Base-by-base conservation (phyloP, 2,329 filamentous ascomycete genomes). In the Allantophomopsis lycopodina region DNA sequence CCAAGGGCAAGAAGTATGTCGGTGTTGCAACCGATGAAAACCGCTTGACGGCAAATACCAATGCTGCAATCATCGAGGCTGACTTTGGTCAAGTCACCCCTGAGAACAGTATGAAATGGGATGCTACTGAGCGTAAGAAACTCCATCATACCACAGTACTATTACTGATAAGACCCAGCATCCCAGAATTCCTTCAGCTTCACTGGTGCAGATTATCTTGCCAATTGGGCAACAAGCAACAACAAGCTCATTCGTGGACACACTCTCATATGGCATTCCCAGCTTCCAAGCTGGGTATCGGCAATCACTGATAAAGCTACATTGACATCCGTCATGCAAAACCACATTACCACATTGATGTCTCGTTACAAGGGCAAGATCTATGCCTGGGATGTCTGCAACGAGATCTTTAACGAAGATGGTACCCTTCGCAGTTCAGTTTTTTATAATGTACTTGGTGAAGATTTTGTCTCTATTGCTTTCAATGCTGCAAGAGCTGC, bases 21-120 rank as follows among this genome's bases (percentile, higher is more conserved):
- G 57, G 72, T 38, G 71, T 73, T 2, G 75, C 77, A 1, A 73
- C 76, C 35, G 73, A 81, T 53, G 69, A 68, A 2, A 49, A 55
- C 2, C 68, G 73, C 46, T 54, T 73, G 20, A 60, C 53, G 28
- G 61, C 59, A 4, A 47, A 52, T 55, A 52, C 59, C 11, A 49
- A 62, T 20, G 83, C 82, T 54, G 58, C 66, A 14, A 53, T 60
- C 14, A 71, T 79, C 44, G 61, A 79, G 34, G 65, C 64, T 43
- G 61, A 77, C 52, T 82, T 82, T 47, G 78, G 77, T 13, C 69
- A 77, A 53, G 65, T 79, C 18, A 80, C 77, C 0, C 73, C 76
- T 0, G 73, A 69, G 37, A 83, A 83, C 52, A 66, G 68, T 2
- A 70, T 76, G 54, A 73, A 74, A 63, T 83, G 76, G 76, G 63